These are phyloP conservation scores for Pleurotus tuoliensis DNA, from an alignment of 768 basidiomycete genomes.

Conservation along the genomic window DNA sequence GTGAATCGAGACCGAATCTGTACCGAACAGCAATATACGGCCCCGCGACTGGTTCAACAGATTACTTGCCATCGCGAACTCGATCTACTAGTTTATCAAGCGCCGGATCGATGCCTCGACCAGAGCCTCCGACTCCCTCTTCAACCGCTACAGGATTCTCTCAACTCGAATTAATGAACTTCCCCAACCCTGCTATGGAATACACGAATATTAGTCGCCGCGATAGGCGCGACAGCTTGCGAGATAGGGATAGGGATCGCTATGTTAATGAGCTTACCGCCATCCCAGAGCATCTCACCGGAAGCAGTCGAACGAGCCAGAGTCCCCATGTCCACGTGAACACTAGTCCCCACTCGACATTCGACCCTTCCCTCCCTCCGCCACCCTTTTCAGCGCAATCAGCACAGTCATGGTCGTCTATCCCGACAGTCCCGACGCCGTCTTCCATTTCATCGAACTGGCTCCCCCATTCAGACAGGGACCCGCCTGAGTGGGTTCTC, in stretches of 20 bases:
- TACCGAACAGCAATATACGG: not conserved
- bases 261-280: constrained; percentile 4
- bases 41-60: not conserved
- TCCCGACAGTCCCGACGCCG: constrained; percentile 4
- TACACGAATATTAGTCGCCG: constrained; percentile 1
- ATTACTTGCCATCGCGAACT: not conserved
- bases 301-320: constrained; percentile 3
- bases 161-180: constrained; percentile 10
- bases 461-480: not conserved
- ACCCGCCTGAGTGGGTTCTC: not conserved
- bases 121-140: constrained; percentile 1
- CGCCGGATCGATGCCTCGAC: not conserved
- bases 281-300: constrained; percentile 3
- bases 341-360: not conserved
- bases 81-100: constrained; percentile 4
- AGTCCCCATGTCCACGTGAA: not conserved
- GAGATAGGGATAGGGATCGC: constrained; percentile 6
- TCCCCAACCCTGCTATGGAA: constrained; percentile 8
- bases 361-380: constrained; percentile 3
- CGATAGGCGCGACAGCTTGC: not conserved
- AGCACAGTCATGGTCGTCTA: not conserved
- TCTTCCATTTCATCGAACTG: not conserved
- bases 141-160: constrained; percentile 9
- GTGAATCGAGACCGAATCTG: not conserved
- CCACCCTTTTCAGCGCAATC: constrained; percentile 1